Base-by-base conservation (phyloP, 306 rosid genomes). In the Lathyrus aphaca region DNA sequence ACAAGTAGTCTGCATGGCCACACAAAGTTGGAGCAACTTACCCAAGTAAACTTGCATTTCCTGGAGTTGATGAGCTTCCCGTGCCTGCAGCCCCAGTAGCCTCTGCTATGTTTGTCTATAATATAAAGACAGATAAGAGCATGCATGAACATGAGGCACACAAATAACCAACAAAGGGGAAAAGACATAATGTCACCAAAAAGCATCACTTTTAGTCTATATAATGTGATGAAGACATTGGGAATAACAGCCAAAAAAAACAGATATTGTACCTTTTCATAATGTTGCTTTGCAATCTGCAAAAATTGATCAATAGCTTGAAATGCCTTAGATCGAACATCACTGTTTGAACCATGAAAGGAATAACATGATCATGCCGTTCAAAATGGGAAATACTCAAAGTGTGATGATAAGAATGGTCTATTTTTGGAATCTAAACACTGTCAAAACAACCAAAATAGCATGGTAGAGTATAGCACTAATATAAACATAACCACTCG, bases 281-380 rank as follows among this genome's bases (percentile, higher is more conserved):
- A 79, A 78, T 83, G 71, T 59, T 91, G 96, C 84, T 89, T 95
- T 71, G 86, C 81, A 50, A 89, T 79, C 77, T 74, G 95, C 82
- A 94, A 69, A 88, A 94, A 94, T 60, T 94, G 97, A 80, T 91
- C 99, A 77, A 89, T 89, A 18, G 96, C 95, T 87, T 94, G 96
- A 84, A 94, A 91, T 73, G 97, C 96, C 82, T 89, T 94, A 4
- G 84, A 76, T 19, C 95, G 89, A 77, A 94, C 97, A 82, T 94
- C 99, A 69, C 97, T 94, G 84, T 75, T 82, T 71, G 69, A 69
- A 50, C 80, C 73, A 74, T 68, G 69, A 61, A 55, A 66, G 55
- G 11, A 78, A 58, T 38, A 75, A 55, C 60, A 59, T 16, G 67
- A 68, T 57, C 40, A 74, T 12, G 56, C 37, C 16, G 39, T 43